phyloP scores from a whole-genome alignment of 192 early-diverging fungal genomes.

The Gigaspora rosea region DNA sequence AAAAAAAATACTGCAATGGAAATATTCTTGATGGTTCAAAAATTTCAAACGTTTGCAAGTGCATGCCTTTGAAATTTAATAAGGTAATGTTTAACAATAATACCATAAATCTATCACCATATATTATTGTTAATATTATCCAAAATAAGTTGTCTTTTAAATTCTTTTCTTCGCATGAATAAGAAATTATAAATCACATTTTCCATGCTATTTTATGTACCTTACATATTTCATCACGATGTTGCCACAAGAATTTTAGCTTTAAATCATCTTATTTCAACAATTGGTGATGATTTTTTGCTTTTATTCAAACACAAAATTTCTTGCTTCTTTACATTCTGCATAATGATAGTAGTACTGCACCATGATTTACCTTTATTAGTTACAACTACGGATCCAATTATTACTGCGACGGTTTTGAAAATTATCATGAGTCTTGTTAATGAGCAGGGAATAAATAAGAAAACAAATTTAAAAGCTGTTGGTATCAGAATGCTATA shows the following conservation, averaged over 20 bases:
- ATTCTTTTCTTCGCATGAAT: conserved; percentile 28
- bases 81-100: neutral
- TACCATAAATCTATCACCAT: neutral
- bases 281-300: conserved; percentile 17
- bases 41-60: conserved; percentile 24
- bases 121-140: conserved; percentile 16
- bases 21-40: conserved; percentile 36
- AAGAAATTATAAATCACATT: conserved; percentile 26
- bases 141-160: neutral
- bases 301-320: conserved; percentile 35
- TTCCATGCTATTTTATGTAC: conserved; percentile 39
- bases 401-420: conserved; percentile 53
- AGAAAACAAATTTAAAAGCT: conserved; percentile 40
- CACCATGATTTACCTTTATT: conserved; percentile 48
- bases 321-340: conserved; percentile 53
- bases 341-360: conserved; percentile 37
- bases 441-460: conserved; percentile 33
- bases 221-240: conserved; percentile 44
- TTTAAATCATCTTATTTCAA: conserved; percentile 1
- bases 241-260: conserved; percentile 33
- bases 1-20: conserved; percentile 39
- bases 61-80: conserved; percentile 23
- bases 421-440: conserved; percentile 47
- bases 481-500: conserved; percentile 52
- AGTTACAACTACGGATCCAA: conserved; percentile 47